Base-by-base conservation (phyloP, 768 basidiomycete species). In the Crepidotus variabilis region DNA sequence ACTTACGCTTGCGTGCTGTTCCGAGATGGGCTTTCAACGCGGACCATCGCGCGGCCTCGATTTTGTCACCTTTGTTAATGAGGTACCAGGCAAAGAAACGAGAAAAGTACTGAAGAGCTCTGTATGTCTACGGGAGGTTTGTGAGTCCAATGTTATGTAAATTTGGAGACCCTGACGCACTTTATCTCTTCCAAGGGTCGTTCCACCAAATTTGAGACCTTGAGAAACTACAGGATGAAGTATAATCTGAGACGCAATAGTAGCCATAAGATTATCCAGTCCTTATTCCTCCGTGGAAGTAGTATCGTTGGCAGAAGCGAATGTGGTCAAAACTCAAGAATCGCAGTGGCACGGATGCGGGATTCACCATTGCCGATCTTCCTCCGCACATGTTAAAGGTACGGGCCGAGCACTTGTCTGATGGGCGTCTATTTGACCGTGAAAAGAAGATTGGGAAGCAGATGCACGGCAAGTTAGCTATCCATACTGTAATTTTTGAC, bases 161-260 rank as follows among this genome's bases (percentile, higher is more conserved):
- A 28, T 20, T 10, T 14, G 23, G 21, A 50, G 36, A 33, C 18
- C n/a, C 9, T 13, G 35, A 56, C 70, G 55, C 62, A 85, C 93
- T 86, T 99, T 98, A 78, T 98, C 96, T 50, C 94, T 79, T 9
- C 94, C 96, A 32, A 89, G 67, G 14, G 92, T 97, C 0, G 93
- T 94, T 18, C 80, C 79, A 49, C 87, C 81, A 50, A 90, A 84
- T 67, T 88, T 91, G 68, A 98, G 75, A 22, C 82, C 72, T 59
- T 88, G 84, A 34, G 88, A 87, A 32, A 92, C 78, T 1, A 80
- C 75, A 8, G 96, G 96, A 64, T 98, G 94, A 47, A 98, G 81
- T 56, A 98, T 78, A 60, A 96, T 67, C 65, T 94, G 90, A 18
- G 87, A 84, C 21, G 86, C 86, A 51, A 84, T 60, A 62, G 67